Evolutionary conservation across 169 alveolate genomes (phyloP).

Genomic region (Babesia bovis): DNA sequence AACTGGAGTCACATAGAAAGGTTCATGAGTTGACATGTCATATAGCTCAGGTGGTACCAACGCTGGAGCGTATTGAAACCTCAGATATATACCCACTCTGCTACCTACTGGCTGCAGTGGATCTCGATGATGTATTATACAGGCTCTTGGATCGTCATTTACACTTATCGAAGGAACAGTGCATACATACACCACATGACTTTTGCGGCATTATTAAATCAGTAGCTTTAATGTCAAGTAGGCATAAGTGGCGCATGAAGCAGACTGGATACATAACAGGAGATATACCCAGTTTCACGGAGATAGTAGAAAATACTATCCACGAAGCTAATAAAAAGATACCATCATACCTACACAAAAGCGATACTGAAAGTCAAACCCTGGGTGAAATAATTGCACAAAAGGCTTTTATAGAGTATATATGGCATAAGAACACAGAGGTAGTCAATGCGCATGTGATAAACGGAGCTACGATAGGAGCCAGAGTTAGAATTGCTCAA

Average conservation of each 20-base stretch:
- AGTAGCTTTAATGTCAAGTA: background rate
- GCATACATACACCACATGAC: background rate
- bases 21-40: constrained; percentile 1
- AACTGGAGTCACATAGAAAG: constrained; percentile 26
- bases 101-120: constrained; percentile 37
- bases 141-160: background rate
- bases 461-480: constrained; percentile 28
- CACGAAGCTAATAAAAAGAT: too few species aligned
- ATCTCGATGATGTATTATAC: constrained; percentile 11
- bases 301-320: too few species aligned
- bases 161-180: background rate
- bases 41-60: background rate
- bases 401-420: constrained; percentile 2
- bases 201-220: background rate
- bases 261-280: too few species aligned
- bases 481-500: constrained; percentile 33
- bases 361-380: too few species aligned
- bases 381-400: constrained; percentile 38
- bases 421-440: background rate
- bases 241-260: background rate
- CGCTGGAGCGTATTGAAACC: constrained; percentile 3
- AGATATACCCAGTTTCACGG: too few species aligned
- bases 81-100: constrained; percentile 31
- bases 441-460: too few species aligned
- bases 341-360: too few species aligned